These are phyloP conservation scores for Cucurbita ficifolia DNA, from an alignment of 306 rosid genomes.

Conservation along the genomic window DNA sequence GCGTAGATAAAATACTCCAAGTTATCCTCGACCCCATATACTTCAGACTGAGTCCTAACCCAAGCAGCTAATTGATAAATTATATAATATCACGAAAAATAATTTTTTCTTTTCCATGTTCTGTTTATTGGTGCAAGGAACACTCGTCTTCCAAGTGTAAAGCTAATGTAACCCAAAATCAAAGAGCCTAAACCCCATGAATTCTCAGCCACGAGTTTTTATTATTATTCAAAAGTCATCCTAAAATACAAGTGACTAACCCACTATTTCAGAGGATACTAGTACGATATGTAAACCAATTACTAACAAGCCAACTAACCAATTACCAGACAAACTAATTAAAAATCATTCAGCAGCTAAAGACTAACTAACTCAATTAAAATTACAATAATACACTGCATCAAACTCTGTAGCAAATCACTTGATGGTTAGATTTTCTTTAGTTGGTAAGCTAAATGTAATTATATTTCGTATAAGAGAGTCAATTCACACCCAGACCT, in stretches of 20 bases:
- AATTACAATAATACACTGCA: background rate
- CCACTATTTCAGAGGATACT: background rate
- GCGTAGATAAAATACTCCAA: background rate
- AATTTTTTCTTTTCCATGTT: background rate
- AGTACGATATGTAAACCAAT: background rate
- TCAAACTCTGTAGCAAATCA: background rate
- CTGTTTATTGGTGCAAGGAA: background rate
- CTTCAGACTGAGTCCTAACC: background rate
- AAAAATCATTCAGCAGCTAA: background rate
- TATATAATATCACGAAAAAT: background rate
- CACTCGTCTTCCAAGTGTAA: background rate
- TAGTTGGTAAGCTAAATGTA: background rate
- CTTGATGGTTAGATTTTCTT: background rate
- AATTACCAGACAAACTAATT: background rate
- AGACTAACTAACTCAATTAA: background rate
- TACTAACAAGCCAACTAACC: background rate
- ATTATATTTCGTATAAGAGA: background rate
- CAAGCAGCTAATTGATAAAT: background rate
- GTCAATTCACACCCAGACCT: constrained; percentile 32
- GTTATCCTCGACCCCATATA: background rate
- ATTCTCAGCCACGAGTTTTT: background rate
- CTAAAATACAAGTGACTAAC: background rate
- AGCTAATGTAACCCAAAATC: background rate
- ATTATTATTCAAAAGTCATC: background rate
- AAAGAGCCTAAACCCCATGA: background rate